Evolutionary conservation across 176 grass and related monocot species (phyloP), one percentile per base, ranked within the genome.

Genomic region (Raddia guianensis): DNA sequence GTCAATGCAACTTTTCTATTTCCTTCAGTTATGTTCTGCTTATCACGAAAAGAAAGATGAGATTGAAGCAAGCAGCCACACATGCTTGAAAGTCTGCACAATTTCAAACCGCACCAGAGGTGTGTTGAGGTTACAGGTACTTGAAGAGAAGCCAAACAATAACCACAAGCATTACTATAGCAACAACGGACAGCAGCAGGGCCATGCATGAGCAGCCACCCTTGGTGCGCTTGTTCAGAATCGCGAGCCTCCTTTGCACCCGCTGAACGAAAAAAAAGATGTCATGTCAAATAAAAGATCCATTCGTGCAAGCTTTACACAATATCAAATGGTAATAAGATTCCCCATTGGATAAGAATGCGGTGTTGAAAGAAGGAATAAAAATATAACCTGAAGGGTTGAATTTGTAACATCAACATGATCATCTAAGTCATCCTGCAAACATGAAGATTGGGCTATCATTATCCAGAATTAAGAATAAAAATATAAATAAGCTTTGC

Each of bases 191-290:
- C 14, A 94, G 11, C 75, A 87, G 60, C 83, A 94, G 45, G 43
- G 80, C 85, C 89, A 72, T 89, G 84, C 80, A 91, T 6, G 89
- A 94, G 79, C 89, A 91, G 54, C 72, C 86, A 58, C 80, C 84
- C 78, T 89, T 87, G 62, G 75, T 84, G 44, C 86, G 86, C 67
- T 89, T 94, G 84, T 94, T 91, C 73, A 94, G 83, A 19, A 91
- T 79, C 10, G 83, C 92, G 3, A 94, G 69, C 35, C 83, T 84
- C 83, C 85, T 94, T 75, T 91, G 89, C 60, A 91, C 68, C 13
- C 86, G 68, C 92, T 94, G 89, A 48, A 85, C 14, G 12, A 67
- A 78, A 9, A 72, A 34, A 12, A 59, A 68, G 27, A 6, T 20
- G 42, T 18, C 10, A 12, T 1, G 21, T 69, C 44, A 60, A 79